Percentiles rank a stretch among this genome's conserved stretches.
Evolutionary conservation across 352 stramenopile species (phyloP).

Genomic region (Globisporangium cylindrosporum): DNA sequence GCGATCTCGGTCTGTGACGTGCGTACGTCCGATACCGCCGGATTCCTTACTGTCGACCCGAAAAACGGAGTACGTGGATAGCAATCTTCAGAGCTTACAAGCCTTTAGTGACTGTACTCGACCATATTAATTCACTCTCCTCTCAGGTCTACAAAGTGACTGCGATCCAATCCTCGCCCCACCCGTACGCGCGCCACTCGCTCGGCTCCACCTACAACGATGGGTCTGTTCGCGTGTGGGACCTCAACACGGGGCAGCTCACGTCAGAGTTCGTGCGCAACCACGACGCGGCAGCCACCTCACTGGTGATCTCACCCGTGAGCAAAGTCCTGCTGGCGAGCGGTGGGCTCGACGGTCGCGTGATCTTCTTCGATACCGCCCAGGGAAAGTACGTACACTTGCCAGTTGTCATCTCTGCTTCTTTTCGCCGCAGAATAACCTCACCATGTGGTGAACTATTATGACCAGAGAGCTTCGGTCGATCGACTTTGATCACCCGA

Average conservation of each 20-base stretch:
- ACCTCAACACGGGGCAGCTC: slow-evolving; percentile 50
- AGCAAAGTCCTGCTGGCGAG: slow-evolving; percentile 66
- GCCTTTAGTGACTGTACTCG: background rate
- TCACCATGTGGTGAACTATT: background rate
- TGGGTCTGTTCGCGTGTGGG: slow-evolving; percentile 67
- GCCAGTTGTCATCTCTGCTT: slow-evolving; percentile 10
- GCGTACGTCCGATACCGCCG: slow-evolving; percentile 46
- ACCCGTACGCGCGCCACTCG: slow-evolving; percentile 55
- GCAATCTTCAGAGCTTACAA: background rate
- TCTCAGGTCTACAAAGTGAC: slow-evolving; percentile 48
- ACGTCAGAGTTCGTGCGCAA: slow-evolving; percentile 53
- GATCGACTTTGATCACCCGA: slow-evolving; percentile 57
- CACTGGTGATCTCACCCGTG: slow-evolving; percentile 58
- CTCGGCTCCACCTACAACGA: slow-evolving; percentile 59
- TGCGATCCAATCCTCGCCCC: slow-evolving; percentile 50
- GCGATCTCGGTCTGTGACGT: slow-evolving; percentile 65
- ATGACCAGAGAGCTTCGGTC: slow-evolving; percentile 40
- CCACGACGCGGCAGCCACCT: slow-evolving; percentile 55
- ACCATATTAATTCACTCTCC: background rate
- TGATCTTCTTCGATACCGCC: slow-evolving; percentile 72
- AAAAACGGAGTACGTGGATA: slow-evolving; percentile 27
- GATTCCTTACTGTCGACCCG: slow-evolving; percentile 49
- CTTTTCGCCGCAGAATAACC: background rate
- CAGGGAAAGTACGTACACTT: slow-evolving; percentile 46
- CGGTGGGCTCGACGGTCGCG: slow-evolving; percentile 56